Evolutionary conservation across 2,329 filamentous ascomycete species (phyloP), one percentile per base, ranked within the genome.

Genomic region (Calonectria pseudoturangicola): DNA sequence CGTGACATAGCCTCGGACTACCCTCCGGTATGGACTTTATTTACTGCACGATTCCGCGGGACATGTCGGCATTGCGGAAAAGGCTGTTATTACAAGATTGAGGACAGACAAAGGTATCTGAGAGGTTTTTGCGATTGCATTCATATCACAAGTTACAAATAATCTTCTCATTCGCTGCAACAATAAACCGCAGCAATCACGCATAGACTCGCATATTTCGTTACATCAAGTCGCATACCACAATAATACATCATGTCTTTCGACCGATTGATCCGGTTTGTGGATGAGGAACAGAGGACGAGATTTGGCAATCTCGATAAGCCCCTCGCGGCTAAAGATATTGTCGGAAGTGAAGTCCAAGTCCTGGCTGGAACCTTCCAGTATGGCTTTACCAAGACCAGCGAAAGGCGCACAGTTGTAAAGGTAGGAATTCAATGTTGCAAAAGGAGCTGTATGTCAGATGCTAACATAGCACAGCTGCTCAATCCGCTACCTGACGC

Each of bases 321-420:
- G 27, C 48, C 48, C 48, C 48, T 51, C 15, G 27, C 48, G 15
- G 48, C 48, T 12, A 51, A 51, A 30, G 48, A 51, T 27, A 51
- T 51, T 16, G 27, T 51, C 27, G 48, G 48, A 28, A 51, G 21
- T 12, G 48, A 51, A 16, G 48, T 51, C 16, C 48, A 51, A 18
- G 48, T 51, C 21, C 16, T 51, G 48, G 48, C 27, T 18, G 48
- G 48, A 30, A 51, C 48, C 8, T 51, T 51, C 13, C 48, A 51
- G 27, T 51, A 51, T 16, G 48, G 48, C 48, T 51, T 51, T 30
- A 28, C 48, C 48, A 51, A 51, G 25, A 51, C 48, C 4, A 51
- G 48, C 48, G 48, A 51, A 25, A 51, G 27, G 27, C 48, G 48
- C 8, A 51, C 27, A 15, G 48, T 51, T 12, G 27, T 28, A 25